phyloP scores from a whole-genome alignment of 2,329 filamentous ascomycete species.

The Colletotrichum cereale region DNA sequence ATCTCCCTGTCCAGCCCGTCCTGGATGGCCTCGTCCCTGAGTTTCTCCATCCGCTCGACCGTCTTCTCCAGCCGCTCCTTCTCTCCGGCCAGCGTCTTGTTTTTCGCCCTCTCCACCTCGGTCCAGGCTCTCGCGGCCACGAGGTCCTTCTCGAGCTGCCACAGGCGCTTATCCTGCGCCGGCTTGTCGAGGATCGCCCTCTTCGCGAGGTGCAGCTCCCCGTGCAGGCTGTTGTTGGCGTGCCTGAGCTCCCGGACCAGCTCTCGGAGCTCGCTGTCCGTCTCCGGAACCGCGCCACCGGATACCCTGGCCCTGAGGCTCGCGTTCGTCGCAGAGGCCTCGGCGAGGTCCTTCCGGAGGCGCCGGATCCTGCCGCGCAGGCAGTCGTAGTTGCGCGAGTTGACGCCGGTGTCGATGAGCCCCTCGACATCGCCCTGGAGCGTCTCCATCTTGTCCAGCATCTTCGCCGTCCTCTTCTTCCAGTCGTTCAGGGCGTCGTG shows the following conservation, averaged over 20 bases:
- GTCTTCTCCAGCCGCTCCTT: neutral
- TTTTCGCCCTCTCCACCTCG: neutral
- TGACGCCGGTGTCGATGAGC: conserved; percentile 5
- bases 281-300: neutral
- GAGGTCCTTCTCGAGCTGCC: neutral
- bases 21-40: neutral
- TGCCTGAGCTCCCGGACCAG: neutral
- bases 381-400: neutral
- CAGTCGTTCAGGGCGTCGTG: neutral
- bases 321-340: neutral
- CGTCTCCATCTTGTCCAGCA: neutral
- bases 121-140: neutral
- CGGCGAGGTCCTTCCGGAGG: neutral
- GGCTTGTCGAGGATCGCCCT: neutral
- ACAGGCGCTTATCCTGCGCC: neutral
- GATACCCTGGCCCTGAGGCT: neutral
- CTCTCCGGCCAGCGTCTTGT: neutral
- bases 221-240: neutral
- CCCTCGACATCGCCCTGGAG: conserved; percentile 2
- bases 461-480: neutral
- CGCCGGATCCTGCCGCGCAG: conserved; percentile 2
- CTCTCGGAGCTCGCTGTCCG: neutral
- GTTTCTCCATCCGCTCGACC: neutral
- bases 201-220: neutral
- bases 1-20: conserved; percentile 7